Percentiles rank a stretch among this genome's conserved stretches.
Evolutionary conservation across 176 grass and related monocot species (phyloP).

Genomic region (Raddia guianensis): DNA sequence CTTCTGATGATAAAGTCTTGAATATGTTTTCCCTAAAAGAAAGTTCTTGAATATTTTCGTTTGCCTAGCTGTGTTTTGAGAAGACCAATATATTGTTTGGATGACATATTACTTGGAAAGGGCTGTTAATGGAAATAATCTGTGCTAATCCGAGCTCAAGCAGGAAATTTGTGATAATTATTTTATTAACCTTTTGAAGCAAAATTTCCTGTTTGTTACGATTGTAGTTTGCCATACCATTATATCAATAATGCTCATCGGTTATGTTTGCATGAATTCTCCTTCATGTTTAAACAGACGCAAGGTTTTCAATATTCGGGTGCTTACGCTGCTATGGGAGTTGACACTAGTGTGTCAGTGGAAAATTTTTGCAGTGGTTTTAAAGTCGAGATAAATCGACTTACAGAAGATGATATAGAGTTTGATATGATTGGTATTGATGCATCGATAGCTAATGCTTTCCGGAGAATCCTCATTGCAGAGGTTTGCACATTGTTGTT

Average conservation of each 20-base stretch:
- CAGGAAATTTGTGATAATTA: background rate
- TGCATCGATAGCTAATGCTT: slow-evolving; percentile 87
- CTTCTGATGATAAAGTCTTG: slow-evolving; percentile 17
- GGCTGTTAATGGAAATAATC: background rate
- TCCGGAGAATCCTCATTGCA: slow-evolving; percentile 80
- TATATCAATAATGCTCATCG: background rate
- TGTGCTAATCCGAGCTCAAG: background rate
- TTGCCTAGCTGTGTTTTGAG: background rate
- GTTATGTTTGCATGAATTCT: slow-evolving; percentile 6
- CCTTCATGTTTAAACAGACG: slow-evolving; percentile 50
- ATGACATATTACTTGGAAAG: background rate
- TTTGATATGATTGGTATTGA: slow-evolving; percentile 97
- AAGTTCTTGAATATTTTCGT: background rate
- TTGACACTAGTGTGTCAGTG: slow-evolving; percentile 64
- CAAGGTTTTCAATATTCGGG: slow-evolving; percentile 76
- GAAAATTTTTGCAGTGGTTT: slow-evolving; percentile 69
- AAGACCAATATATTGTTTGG: background rate
- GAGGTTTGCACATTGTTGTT: slow-evolving; percentile 61
- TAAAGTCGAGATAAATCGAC: slow-evolving; percentile 64
- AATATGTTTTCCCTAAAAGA: background rate
- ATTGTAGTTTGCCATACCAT: background rate
- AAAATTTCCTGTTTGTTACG: background rate
- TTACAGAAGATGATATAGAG: slow-evolving; percentile 86
- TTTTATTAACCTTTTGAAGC: background rate
- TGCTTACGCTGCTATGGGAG: slow-evolving; percentile 62